Evolutionary conservation across 345 rosid genomes (phyloP), one percentile per base, ranked within the genome.

Genomic region (Populus deltoides): DNA sequence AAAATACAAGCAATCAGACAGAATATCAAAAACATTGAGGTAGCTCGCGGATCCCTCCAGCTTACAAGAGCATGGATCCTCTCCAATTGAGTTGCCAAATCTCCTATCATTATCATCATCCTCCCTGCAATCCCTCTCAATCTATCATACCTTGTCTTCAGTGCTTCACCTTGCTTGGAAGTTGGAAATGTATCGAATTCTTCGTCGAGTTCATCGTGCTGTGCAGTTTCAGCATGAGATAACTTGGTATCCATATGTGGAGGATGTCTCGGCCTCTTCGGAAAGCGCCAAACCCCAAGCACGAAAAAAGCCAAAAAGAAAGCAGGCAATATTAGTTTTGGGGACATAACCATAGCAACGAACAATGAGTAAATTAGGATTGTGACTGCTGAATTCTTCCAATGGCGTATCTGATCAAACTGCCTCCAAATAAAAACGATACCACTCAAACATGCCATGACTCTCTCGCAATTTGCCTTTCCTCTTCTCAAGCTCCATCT

Each of bases 181-280:
- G 86, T 17, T 18, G 91, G 91, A 63, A 85, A 83, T 6, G 89
- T 78, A 12, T 86, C 91, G 13, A 88, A 83, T 41, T 88, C 90
- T 68, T 88, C 90, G 31, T 88, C 89, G 17, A 88, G 49, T 24
- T 84, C 90, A 61, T 88, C 90, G 7, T 74, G 33, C 24, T 68
- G 49, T 0, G 78, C 79, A 1, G 69, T 68, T 4, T 88, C 89
- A 1, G 86, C 84, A 7, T 77, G 85, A 0, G 90, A 88, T n/a
- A 88, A 33, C 22, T 73, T 78, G 7, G 82, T 80, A 65, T 88
- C 88, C 89, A 88, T 81, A 76, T 84, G 84, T 8, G 87, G 84
- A 39, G 90, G 92, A 72, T 81, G 83, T 16, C 84, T 83, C 0
- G 90, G 89, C 75, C 86, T 84, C 66, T 72, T 79, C 31, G 83